Evolutionary conservation across 2,329 filamentous ascomycete species (phyloP), one percentile per base, ranked within the genome.

Genomic region (Trichoderma guizhouense): DNA sequence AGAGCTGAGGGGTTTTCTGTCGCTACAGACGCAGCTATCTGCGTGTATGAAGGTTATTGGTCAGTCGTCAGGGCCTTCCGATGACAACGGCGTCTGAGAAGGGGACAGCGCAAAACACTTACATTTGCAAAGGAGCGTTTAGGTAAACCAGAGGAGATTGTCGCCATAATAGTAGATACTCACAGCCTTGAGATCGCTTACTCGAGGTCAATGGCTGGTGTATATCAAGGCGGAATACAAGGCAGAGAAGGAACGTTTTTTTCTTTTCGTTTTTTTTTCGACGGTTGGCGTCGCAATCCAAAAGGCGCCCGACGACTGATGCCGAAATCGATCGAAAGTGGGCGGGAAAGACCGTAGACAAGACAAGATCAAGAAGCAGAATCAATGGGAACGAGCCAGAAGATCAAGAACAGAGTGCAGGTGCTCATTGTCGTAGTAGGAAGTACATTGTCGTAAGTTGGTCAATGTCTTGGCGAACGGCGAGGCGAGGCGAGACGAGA

Each of bases 111-210:
- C 67, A 51, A 30, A 39, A 47, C 43, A 64, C 85, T 72, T 84
- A 93, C 92, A 87, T 93, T 94, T 82, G 92, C 92, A 85, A 94
- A 94, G 57, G 92, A 93, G 76, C 91, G 87, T 81, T 89, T 90
- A 68, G 83, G 83, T 70, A 83, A 75, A 75, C 87, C 86, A 74
- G 84, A 78, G 76, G 84, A 80, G 76, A 85, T 81, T 77, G 85
- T 82, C 73, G 86, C 83, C 86, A 88, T 88, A 74, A 74, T 77
- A 72, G 70, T 28, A 74, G 73, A 69, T 71, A 47, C 69, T 74
- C 61, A 61, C 71, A 73, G 76, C 74, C 73, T 75, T 28, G 43
- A 71, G 26, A 47, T 66, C 69, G 76, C 75, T 76, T 76, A 74
- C 70, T 74, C 58, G 55, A 67, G 11, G 53, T 36, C 34, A 57